phyloP scores from a whole-genome alignment of 768 basidiomycete genomes.

The Auricularia sp. region DNA sequence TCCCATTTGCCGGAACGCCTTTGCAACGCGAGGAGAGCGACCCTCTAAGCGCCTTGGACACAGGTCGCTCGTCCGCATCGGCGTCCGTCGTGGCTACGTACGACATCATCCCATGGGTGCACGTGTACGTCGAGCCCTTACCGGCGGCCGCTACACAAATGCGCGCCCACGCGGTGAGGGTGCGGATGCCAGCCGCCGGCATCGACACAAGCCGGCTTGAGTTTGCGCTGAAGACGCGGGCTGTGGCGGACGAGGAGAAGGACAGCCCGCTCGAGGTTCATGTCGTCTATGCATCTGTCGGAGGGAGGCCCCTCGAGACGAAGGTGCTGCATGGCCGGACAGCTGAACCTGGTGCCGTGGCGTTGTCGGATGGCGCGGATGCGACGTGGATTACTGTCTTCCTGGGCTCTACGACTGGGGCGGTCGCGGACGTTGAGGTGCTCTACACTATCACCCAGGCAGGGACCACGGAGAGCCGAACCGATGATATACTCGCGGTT shows the following conservation, averaged over 20 bases:
- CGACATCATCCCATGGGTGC: neutral
- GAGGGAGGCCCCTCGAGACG: neutral
- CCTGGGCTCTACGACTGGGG: neutral
- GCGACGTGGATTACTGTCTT: neutral
- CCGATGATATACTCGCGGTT: neutral
- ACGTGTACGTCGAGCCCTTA: neutral
- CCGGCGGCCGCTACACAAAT: neutral
- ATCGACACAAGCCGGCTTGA: neutral
- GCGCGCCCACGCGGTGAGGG: neutral
- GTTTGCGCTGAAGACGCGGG: constrained; percentile 3
- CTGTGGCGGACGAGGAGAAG: neutral
- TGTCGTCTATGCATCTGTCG: neutral
- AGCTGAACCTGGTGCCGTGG: neutral
- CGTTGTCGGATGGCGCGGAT: neutral
- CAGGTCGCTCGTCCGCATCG: neutral
- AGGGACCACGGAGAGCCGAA: neutral
- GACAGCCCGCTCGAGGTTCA: neutral
- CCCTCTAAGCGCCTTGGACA: neutral
- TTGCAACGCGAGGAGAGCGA: neutral
- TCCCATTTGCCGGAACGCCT: neutral
- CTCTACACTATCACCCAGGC: neutral
- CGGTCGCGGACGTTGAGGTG: neutral
- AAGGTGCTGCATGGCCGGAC: neutral
- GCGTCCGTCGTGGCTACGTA: neutral
- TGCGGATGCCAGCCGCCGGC: neutral